Conservation (phyloP, 805 yeast genomes). For the Myxozyma monticola region DNA sequence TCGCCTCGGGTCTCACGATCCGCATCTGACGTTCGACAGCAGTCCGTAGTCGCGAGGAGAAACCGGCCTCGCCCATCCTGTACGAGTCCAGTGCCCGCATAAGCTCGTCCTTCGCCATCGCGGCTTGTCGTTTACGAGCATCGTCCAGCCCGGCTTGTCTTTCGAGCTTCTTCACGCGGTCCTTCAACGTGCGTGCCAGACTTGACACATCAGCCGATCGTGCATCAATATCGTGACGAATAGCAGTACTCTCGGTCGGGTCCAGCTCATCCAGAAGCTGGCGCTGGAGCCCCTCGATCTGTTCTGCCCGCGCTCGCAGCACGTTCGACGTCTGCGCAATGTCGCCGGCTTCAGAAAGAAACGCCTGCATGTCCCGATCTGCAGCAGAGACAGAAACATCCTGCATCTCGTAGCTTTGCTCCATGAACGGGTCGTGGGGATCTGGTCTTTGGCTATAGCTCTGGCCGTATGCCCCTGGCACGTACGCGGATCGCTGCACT, state of each 20-base stretch:
- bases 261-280: not conserved
- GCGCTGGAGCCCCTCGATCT: conserved; percentile 8
- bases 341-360: conserved; percentile 11
- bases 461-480: no score
- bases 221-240: conserved; percentile 8
- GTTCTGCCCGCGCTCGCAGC: conserved; percentile 1
- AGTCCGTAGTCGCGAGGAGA: not conserved
- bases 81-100: not conserved
- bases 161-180: conserved; percentile 3
- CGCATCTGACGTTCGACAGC: conserved; percentile 12
- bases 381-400: not conserved
- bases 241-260: not conserved
- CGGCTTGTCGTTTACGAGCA: conserved; percentile 4
- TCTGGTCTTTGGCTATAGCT: no score
- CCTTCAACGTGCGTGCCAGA: conserved; percentile 3
- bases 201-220: conserved; percentile 1
- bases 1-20: conserved; percentile 17
- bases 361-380: conserved; percentile 3
- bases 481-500: no score
- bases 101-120: conserved; percentile 1
- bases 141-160: conserved; percentile 7
- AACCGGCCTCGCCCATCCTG: conserved; percentile 2
- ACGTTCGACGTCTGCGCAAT: conserved; percentile 1
- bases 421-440: not conserved
- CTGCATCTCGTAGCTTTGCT: conserved; percentile 8